Evolutionary conservation across 2,329 filamentous ascomycete species (phyloP), one percentile per base, ranked within the genome.

Genomic region (Penicillium sp.): DNA sequence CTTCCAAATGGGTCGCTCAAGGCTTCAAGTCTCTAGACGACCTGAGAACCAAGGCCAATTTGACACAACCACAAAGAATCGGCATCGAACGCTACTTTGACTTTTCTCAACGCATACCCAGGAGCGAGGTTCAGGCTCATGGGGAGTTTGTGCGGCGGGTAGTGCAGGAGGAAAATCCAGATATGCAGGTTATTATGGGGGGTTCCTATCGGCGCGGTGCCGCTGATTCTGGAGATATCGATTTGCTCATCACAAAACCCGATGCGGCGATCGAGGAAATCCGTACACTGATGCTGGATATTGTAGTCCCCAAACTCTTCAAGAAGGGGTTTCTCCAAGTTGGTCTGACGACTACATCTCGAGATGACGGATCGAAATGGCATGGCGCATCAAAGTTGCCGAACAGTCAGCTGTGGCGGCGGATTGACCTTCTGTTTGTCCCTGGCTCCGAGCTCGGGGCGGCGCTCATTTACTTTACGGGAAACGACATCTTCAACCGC

Each of bases 401-500:
- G 0, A 69, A 54, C 44, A 80, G 71, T 64, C 80, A 81, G 0
- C 74, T 85, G 0, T 97, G 92, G 93, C 85, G 93, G 8, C 86
- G 93, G 2, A 90, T 97, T 64, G 93, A 97, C 73, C 85, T 97
- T 21, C 81, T 97, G 1, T 84, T 96, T 4, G 93, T 97, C 0
- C 93, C 93, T 0, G 88, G 88, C 67, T 82, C 85, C 2, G 89
- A 97, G 75, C 83, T 92, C 55, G 94, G 94, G 1, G 93, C 91
- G 0, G 93, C 93, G 0, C 75, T 97, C 64, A 85, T 97, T n/a
- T 97, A 97, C 73, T 98, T 97, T 72, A 97, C 94, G 0, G 94
- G 94, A 1, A 95, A 97, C 68, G 93, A 97, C 73, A 90, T 97
- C 38, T 97, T 97, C 80, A 97, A 97, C 75, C 84, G 93, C 17